Percentiles rank a stretch among this genome's conserved stretches.
phyloP scores from a whole-genome alignment of 345 rosid genomes.

The Cochlearia excelsa region DNA sequence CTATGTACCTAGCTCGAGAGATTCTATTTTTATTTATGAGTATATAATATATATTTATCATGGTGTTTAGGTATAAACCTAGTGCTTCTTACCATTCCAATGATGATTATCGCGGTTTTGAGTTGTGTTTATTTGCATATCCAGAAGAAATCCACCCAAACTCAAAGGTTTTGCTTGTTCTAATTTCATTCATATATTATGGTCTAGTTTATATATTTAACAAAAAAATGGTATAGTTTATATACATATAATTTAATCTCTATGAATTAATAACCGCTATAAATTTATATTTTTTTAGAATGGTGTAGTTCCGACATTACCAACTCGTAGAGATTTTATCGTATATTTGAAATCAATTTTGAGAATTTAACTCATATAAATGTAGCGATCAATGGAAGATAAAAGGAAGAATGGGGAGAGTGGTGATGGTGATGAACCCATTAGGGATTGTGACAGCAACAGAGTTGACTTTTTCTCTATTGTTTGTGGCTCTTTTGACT shows the following conservation, averaged over 20 bases:
- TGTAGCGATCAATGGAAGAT: conserved; percentile 17
- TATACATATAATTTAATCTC: too few species aligned
- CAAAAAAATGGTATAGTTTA: too few species aligned
- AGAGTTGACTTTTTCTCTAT: conserved; percentile 47
- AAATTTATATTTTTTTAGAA: too few species aligned
- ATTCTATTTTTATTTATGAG: neutral
- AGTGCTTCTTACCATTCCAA: conserved; percentile 56
- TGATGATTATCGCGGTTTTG: conserved; percentile 53
- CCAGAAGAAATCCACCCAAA: conserved; percentile 34
- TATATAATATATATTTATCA: neutral
- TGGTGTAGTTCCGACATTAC: too few species aligned
- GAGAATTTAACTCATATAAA: neutral
- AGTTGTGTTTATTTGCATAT: conserved; percentile 63
- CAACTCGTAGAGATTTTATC: too few species aligned
- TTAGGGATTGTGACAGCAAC: conserved; percentile 53
- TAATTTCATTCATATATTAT: neutral
- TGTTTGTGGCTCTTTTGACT: conserved; percentile 53
- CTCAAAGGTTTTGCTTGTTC: conserved; percentile 22
- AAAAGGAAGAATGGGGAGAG: conserved; percentile 32
- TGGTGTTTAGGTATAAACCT: conserved; percentile 51
- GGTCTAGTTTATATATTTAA: neutral
- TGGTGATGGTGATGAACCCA: conserved; percentile 57
- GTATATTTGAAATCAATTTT: neutral
- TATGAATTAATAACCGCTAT: too few species aligned
- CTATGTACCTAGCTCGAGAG: neutral